Evolutionary conservation across 768 basidiomycete genomes (phyloP).

Genomic region (Hortiboletus flavorubellus): DNA sequence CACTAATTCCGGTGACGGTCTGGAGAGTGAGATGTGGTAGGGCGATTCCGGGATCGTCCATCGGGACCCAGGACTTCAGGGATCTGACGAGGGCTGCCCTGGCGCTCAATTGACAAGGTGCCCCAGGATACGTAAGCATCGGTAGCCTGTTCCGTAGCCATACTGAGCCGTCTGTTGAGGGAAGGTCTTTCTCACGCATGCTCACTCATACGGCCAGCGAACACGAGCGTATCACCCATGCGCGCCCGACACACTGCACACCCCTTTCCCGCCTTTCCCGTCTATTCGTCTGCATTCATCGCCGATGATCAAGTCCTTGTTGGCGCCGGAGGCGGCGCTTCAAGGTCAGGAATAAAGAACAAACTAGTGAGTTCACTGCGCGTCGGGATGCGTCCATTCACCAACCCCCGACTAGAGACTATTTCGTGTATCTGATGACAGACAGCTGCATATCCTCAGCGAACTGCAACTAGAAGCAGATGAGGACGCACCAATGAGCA

Average conservation of each 20-base stretch:
- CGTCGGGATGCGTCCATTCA: neutral
- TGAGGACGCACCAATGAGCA: slow-evolving; percentile 97
- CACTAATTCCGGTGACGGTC: slow-evolving; percentile 72
- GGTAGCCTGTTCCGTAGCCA: no score
- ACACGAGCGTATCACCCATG: slow-evolving; percentile 41
- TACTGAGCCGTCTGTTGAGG: neutral
- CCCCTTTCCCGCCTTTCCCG: slow-evolving; percentile 77
- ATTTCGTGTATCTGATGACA: slow-evolving; percentile 55
- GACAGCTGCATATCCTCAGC: slow-evolving; percentile 50
- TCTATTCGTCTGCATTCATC: slow-evolving; percentile 83
- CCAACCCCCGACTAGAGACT: slow-evolving; percentile 48
- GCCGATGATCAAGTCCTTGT: slow-evolving; percentile 69
- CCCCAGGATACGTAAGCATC: neutral
- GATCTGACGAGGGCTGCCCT: neutral
- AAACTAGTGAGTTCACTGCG: slow-evolving; percentile 56
- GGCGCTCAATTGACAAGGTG: neutral
- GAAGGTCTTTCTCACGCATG: slow-evolving; percentile 23
- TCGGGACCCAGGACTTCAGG: slow-evolving; percentile 15
- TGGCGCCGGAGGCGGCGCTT: slow-evolving; percentile 88
- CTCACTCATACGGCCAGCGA: neutral
- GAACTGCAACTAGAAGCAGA: slow-evolving; percentile 75
- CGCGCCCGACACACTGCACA: slow-evolving; percentile 78
- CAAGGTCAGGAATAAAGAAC: slow-evolving; percentile 89
- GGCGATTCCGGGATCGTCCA: slow-evolving; percentile 32
- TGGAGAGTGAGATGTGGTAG: slow-evolving; percentile 54